A percentile compares a stretch with the other conserved stretches of the same genome.
Evolutionary conservation across 169 alveolate species (phyloP).

Genomic region (Cryptosporidium meleagridis): DNA sequence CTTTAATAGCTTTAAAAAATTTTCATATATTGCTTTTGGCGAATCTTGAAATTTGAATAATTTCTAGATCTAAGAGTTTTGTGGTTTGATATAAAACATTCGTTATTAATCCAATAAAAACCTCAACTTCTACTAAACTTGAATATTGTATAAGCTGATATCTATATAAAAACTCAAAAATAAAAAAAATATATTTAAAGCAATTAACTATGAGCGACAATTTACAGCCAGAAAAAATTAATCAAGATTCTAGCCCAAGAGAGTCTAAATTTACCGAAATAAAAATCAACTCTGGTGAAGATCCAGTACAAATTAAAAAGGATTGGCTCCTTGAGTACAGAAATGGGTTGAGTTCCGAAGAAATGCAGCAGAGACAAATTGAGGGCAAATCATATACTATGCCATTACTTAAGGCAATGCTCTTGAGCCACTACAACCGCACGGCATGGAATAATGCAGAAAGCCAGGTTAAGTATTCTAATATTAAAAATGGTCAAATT

Average conservation of each 20-base stretch:
- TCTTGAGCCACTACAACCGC: constrained; percentile 64
- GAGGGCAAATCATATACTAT: constrained; percentile 68
- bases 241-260: constrained; percentile 21
- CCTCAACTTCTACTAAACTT: not conserved
- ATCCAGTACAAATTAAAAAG: constrained; percentile 51
- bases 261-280: constrained; percentile 50
- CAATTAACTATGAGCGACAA: constrained; percentile 24
- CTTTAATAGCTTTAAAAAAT: not conserved
- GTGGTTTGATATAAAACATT: not conserved
- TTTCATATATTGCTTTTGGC: not conserved
- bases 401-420: constrained; percentile 68
- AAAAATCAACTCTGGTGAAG: constrained; percentile 37
- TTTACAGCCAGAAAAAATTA: not conserved
- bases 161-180: not conserved
- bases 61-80: not conserved
- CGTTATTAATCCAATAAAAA: not conserved
- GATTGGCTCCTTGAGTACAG: constrained; percentile 70
- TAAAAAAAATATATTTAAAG: constrained; percentile 4
- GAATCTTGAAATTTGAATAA: not conserved
- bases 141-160: not conserved
- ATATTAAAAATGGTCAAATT: constrained; percentile 64
- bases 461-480: constrained; percentile 56
- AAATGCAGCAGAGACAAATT: constrained; percentile 60
- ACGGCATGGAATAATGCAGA: constrained; percentile 73
- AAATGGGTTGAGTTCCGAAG: constrained; percentile 47